Base-by-base conservation (phyloP, 495 filamentous ascomycete species). In the Daldinia childiae region DNA sequence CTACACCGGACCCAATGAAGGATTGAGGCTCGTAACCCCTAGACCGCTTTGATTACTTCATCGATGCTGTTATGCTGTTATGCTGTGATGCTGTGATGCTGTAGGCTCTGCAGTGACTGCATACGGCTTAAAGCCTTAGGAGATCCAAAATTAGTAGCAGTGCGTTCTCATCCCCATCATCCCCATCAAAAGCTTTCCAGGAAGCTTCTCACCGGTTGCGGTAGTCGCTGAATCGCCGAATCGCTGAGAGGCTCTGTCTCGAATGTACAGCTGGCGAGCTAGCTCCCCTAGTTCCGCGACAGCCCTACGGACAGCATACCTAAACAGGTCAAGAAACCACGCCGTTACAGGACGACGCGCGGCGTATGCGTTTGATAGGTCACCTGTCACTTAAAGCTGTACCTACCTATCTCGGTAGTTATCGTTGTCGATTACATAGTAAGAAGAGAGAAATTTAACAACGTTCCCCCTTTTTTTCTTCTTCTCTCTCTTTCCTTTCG, bases 331-430 rank as follows among this genome's bases (percentile, higher is more conserved):
- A 72, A 63, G 64, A 21, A 58, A 58, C 30, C 58, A 51, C 50
- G 68, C 62, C 58, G 68, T 65, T 65, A 58, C 62, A 71, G 29
- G 59, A 58, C 30, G 64, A 64, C 71, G 71, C 65, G 71, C 65
- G 64, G 66, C 62, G 71, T 38, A 58, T 73, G 65, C 65, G 65
- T 27, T 73, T 24, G 71, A 73, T 59, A 65, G 19, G 65, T 68
- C 65, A 69, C 56, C 61, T 73, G 61, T 73, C 65, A 66, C 56
- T 58, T 69, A 54, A 14, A 39, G 24, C 61, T 51, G 32, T 58
- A 73, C 71, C 71, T 73, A 69, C 71, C 65, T 65, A 73, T 65
- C 58, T 69, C 19, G 65, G 71, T 73, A 73, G 65, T 66, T 62
- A 34, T 32, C 19, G 58, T 14, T 62, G 71, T 66, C 62, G 71